These are phyloP conservation scores for Rhizophagus sp. DNA, from an alignment of 192 early-diverging fungal genomes.

Conservation along the genomic window DNA sequence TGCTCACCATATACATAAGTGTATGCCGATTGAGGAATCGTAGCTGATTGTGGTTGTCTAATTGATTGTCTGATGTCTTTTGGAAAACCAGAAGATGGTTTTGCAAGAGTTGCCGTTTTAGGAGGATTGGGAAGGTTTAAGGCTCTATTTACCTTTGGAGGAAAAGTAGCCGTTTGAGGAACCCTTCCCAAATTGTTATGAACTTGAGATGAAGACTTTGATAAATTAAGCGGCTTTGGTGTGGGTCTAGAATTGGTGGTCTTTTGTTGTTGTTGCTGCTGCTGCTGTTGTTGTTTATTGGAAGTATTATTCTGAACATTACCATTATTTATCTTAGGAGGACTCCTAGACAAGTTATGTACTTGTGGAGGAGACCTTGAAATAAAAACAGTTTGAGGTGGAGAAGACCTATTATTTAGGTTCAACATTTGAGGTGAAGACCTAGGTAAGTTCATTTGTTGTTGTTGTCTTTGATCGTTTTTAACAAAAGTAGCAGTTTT, in stretches of 20 bases:
- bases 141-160: conserved; percentile 29
- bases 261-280: conserved; percentile 27
- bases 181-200: conserved; percentile 11
- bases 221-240: conserved; percentile 30
- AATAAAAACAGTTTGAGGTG: neutral
- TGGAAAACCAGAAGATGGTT: conserved; percentile 22
- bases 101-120: conserved; percentile 28
- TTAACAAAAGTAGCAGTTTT: conserved; percentile 3
- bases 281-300: conserved; percentile 7
- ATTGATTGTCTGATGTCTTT: conserved; percentile 17
- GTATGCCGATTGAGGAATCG: conserved; percentile 3
- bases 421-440: conserved; percentile 9
- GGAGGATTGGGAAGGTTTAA: conserved; percentile 30
- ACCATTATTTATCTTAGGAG: conserved; percentile 12
- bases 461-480: neutral
- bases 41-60: conserved; percentile 8
- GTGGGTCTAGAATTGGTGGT: conserved; percentile 3
- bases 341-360: conserved; percentile 15
- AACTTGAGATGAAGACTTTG: conserved; percentile 22
- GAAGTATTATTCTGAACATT: neutral
- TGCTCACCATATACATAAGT: conserved; percentile 14
- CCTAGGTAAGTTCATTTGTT: conserved; percentile 20
- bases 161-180: conserved; percentile 33
- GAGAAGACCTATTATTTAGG: conserved; percentile 1
- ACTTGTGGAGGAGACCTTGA: conserved; percentile 21